These are phyloP conservation scores for Tarenaya hassleriana DNA, from an alignment of 345 rosid species.

Conservation along the genomic window DNA sequence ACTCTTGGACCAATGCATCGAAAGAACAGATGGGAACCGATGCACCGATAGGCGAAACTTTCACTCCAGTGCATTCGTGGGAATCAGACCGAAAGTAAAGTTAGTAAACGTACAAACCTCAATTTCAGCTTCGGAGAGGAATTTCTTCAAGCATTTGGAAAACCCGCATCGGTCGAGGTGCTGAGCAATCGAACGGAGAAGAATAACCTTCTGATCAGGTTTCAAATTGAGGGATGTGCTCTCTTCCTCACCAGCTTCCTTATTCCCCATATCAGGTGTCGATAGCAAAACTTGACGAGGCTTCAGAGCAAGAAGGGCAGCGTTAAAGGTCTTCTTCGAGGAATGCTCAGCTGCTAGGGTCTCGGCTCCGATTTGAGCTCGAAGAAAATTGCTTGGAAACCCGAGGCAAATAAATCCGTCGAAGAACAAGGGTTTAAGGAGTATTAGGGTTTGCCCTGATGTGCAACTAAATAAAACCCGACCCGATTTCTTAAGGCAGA, in stretches of 20 bases:
- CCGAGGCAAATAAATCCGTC: background rate
- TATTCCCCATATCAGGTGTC: conserved; percentile 24
- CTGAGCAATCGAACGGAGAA: too few relatives aligned
- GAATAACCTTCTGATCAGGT: too few relatives aligned
- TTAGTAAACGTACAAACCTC: conserved; percentile 47
- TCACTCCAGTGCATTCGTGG: too few relatives aligned
- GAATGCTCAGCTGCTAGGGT: conserved; percentile 19
- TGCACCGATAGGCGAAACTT: background rate
- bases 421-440: conserved; percentile 2
- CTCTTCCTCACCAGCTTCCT: background rate
- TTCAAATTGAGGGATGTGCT: too few relatives aligned
- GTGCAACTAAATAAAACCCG: conserved; percentile 5
- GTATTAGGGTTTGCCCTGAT: conserved; percentile 19
- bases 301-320: conserved; percentile 36
- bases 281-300: conserved; percentile 54
- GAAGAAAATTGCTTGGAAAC: background rate
- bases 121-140: conserved; percentile 56
- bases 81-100: background rate
- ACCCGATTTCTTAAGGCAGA: too few relatives aligned
- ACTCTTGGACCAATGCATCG: too few relatives aligned
- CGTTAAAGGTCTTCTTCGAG: conserved; percentile 19
- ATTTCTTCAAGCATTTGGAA: conserved; percentile 25
- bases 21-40: background rate
- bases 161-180: too few relatives aligned
- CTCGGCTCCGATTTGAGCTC: conserved; percentile 25